Evolutionary conservation across 2,329 filamentous ascomycete genomes (phyloP).

Genomic region (Fusarium sp.): DNA sequence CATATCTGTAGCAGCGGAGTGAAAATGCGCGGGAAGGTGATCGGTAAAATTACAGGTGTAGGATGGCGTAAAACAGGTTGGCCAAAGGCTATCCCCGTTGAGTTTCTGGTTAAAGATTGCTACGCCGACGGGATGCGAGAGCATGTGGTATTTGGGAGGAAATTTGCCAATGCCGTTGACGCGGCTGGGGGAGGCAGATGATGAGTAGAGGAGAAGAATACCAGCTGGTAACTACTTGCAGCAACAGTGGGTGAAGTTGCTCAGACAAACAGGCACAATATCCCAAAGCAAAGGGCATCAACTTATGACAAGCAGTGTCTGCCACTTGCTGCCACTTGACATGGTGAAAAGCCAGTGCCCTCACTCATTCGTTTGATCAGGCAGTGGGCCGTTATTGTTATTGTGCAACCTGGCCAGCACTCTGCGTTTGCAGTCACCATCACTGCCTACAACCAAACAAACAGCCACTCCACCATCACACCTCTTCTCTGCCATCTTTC

Average conservation of each 20-base stretch:
- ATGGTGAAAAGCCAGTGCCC: accelerated
- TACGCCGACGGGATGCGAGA: accelerated
- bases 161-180: not conserved
- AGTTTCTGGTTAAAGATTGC: not conserved
- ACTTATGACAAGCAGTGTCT: accelerated
- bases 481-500: not conserved
- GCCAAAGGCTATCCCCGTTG: accelerated
- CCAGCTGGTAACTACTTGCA: too few relatives aligned
- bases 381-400: too few relatives aligned
- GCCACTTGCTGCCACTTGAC: accelerated
- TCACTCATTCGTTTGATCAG: not conserved
- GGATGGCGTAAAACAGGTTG: not conserved
- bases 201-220: accelerated
- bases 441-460: too few relatives aligned
- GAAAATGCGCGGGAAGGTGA: not conserved
- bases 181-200: not conserved
- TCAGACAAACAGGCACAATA: accelerated
- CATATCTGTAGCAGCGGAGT: accelerated
- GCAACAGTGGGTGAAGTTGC: accelerated
- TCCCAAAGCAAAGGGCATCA: not conserved
- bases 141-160: not conserved
- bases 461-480: not conserved
- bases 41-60: not conserved
- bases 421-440: not conserved
- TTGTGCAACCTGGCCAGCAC: not conserved